Evolutionary conservation across 495 filamentous ascomycete species (phyloP).

Genomic region (Daldinia bambusicola): DNA sequence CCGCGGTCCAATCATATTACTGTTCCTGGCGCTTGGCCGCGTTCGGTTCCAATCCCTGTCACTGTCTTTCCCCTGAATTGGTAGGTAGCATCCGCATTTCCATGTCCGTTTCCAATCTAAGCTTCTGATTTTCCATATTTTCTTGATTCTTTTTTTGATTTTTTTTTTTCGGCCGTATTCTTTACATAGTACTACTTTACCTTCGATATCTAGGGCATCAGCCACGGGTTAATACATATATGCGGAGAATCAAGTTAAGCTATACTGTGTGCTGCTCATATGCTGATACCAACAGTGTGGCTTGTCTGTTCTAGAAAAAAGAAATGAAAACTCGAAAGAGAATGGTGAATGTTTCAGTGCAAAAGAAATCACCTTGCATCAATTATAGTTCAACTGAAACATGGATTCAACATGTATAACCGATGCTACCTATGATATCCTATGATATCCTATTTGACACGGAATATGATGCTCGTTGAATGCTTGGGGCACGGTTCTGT

Average conservation of each 20-base stretch:
- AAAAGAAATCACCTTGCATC: not conserved
- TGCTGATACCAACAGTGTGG: too few relatives aligned
- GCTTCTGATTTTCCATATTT: not conserved
- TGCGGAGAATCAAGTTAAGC: not conserved
- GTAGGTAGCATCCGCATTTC: conserved; percentile 19
- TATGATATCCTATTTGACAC: conserved; percentile 21
- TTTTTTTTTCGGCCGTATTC: conserved; percentile 3
- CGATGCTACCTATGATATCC: conserved; percentile 14
- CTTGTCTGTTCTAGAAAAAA: too few relatives aligned
- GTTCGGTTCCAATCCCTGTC: conserved; percentile 31
- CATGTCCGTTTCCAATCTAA: conserved; percentile 6
- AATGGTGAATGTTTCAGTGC: not conserved
- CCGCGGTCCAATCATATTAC: conserved; percentile 58
- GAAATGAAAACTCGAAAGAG: not conserved
- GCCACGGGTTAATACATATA: not conserved
- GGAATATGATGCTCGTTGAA: not conserved
- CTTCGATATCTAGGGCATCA: not conserved
- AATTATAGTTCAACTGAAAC: conserved; percentile 8
- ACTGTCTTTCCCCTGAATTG: conserved; percentile 26
- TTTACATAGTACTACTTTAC: not conserved
- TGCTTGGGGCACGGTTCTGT: not conserved
- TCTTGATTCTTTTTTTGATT: not conserved
- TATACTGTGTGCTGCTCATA: too few relatives aligned
- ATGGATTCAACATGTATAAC: not conserved
- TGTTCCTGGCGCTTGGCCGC: conserved; percentile 60